Percentiles rank a stretch among this genome's conserved stretches.
Evolutionary conservation across 202 grass and related monocot genomes (phyloP).

Genomic region (Brachypodium distachyon): DNA sequence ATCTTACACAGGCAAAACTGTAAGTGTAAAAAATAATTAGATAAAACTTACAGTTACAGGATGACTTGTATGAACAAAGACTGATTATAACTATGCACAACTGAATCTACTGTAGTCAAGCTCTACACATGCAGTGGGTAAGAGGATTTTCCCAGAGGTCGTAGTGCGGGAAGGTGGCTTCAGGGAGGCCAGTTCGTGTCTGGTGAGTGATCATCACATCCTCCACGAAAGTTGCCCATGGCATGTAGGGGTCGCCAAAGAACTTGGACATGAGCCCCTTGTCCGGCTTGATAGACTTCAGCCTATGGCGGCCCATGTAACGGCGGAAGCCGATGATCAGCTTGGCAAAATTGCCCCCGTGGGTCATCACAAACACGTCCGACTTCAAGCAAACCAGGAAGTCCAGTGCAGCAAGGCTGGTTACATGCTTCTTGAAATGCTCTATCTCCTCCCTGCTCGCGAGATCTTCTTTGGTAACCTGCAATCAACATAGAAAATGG

Average conservation of each 20-base stretch:
- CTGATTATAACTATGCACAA: slow-evolving; percentile 18
- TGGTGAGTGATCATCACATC: slow-evolving; percentile 86
- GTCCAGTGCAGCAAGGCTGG: slow-evolving; percentile 83
- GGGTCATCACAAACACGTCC: slow-evolving; percentile 92
- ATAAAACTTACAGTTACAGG: not conserved
- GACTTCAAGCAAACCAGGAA: slow-evolving; percentile 92
- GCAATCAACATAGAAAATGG: slow-evolving; percentile 1
- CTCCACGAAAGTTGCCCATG: slow-evolving; percentile 79
- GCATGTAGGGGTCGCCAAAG: slow-evolving; percentile 80
- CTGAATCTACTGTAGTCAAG: slow-evolving; percentile 9
- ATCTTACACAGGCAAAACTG: not conserved
- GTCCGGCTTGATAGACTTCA: slow-evolving; percentile 96
- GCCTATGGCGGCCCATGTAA: slow-evolving; percentile 70
- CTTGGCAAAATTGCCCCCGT: slow-evolving; percentile 92
- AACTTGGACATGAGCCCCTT: slow-evolving; percentile 94
- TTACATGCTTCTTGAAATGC: slow-evolving; percentile 95
- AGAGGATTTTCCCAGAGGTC: slow-evolving; percentile 83
- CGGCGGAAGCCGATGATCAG: slow-evolving; percentile 78
- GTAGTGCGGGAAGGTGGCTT: slow-evolving; percentile 70
- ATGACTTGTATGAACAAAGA: slow-evolving; percentile 22
- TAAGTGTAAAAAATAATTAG: not conserved
- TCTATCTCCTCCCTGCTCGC: slow-evolving; percentile 81
- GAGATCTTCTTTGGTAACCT: slow-evolving; percentile 92
- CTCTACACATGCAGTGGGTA: slow-evolving; percentile 72
- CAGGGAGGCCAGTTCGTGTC: slow-evolving; percentile 79